Base-by-base conservation (phyloP, 2,329 filamentous ascomycete genomes). In the Podosphaera xanthii region DNA sequence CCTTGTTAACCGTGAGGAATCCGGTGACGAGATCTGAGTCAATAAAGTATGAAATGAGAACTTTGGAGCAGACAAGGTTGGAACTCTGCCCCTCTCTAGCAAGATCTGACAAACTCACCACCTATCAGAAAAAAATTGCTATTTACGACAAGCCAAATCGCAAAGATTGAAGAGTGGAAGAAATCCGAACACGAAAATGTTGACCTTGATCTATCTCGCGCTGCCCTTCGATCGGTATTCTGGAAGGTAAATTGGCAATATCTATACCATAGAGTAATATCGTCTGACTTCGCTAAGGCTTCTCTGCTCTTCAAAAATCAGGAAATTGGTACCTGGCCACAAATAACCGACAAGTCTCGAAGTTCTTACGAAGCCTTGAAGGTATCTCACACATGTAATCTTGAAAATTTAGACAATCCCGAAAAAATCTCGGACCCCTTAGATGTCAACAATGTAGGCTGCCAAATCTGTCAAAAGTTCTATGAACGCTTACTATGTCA, bases 381-480 rank as follows among this genome's bases (percentile, higher is more conserved):
- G 63, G 77, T 83, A 1, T 85, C 89, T 68, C 85, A 92, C 65
- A 73, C 96, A 58, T 84, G 82, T 68, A 89, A 84, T 63, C 87
- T 94, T 67, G 82, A 89, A 62, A 83, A 94, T 63, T 89, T 89
- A 0, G 84, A 94, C 69, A 82, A 88, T 66, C 75, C 95, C 61
- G 78, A 83, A 59, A 81, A 86, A 31, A 77, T 80, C 4, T 74
- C 83, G 35, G 92, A 98, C 70, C 92, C 92, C 31, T 75, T 98
- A 64, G 86, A 87, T 62, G 91, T 96, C 66, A 88, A 94, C 69
- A 73, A 77, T 65, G 77, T 80, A 70, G 68, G 71, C 65, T 7
- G 55, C 52, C 57, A 14, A 33, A 30, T 12, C 36, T 49, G 49
- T 12, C 33, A 63, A 48, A 69, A 6, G 57, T 34, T 38, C 60